Base-by-base conservation (phyloP, 2,329 filamentous ascomycete genomes). In the Huntiella moniliformis region DNA sequence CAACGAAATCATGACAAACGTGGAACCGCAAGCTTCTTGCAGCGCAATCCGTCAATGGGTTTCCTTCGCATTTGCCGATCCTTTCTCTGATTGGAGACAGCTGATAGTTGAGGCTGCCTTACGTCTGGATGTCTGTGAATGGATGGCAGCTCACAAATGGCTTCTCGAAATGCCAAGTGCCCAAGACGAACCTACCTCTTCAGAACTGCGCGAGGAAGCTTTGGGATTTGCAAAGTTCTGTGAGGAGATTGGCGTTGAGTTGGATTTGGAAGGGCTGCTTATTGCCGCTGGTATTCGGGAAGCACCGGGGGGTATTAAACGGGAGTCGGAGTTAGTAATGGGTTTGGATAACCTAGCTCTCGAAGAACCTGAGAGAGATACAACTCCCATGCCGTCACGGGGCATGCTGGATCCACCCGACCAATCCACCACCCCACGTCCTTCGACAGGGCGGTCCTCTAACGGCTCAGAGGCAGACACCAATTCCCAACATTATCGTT, bases 1-100 rank as follows among this genome's bases (percentile, higher is more conserved):
- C 56, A 86, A 82, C 47, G 95, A 87, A 2, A 82, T 86, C 4
- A 68, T 95, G 54, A 92, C 83, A 63, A 92, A 94, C 62, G 92
- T 94, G 56, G 88, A 95, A 51, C 43, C 38, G 5, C 47, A 49
- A 16, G 40, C 42, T 1, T 38, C 47, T 4, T 22, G 32, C 8
- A 22, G 42, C 5, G 47, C 43, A 17, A 49, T 49, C 13, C 47
- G 42, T 13, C 47, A 38, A 18, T 49, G 47, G 42, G 13, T 49
- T n/a, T 45, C 42, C n/a, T 49, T 49, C 38, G 42, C 42, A 17
- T 45, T 49, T 42, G 32, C 34, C 4, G 47, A 49, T 38, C 38
- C 38, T 5, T 15, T 37, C 2, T 22, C 47, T 1, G 22, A 45
- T 4, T 49, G 47, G 42, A 37, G 42, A 4, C 43, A 49, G 22